A percentile compares a stretch with the other conserved stretches of the same genome.
phyloP scores from a whole-genome alignment of 257 asterid species.

The Fraxinus cuspidata region DNA sequence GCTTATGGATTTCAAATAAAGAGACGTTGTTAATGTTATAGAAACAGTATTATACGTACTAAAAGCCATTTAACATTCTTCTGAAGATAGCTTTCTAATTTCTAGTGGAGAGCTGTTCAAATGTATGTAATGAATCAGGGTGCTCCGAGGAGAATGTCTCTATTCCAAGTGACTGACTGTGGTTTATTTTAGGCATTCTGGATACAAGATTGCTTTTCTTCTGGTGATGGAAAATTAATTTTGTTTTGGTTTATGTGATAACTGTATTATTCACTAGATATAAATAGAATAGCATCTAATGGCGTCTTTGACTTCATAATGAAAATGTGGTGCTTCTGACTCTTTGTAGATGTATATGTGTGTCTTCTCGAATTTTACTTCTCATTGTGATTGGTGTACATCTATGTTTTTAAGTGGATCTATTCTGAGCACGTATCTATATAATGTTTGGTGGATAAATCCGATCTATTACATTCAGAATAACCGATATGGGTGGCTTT shows the following conservation, averaged over 20 bases:
- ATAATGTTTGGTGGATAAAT: background rate
- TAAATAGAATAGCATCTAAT: background rate
- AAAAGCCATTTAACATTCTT: conserved; percentile 14
- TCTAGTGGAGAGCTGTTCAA: conserved; percentile 18
- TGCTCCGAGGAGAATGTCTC: background rate
- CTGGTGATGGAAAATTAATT: background rate
- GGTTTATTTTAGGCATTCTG: background rate
- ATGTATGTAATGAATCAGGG: background rate
- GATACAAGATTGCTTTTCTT: background rate
- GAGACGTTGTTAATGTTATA: conserved; percentile 3
- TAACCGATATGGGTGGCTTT: background rate
- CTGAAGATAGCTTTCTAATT: background rate
- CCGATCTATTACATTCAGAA: background rate
- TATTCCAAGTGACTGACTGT: background rate
- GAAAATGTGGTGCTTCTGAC: background rate
- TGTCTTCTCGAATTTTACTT: background rate
- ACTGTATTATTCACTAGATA: background rate
- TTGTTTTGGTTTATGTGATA: background rate
- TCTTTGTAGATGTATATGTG: background rate
- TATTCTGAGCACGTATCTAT: background rate
- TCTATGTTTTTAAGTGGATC: background rate
- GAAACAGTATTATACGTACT: conserved; percentile 17
- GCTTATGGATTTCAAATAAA: conserved; percentile 17
- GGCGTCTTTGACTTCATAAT: background rate
- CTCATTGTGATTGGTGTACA: background rate